Evolutionary conservation across 2,329 filamentous ascomycete species (phyloP).

Genomic region (Phaeosphaeriaceae sp.): DNA sequence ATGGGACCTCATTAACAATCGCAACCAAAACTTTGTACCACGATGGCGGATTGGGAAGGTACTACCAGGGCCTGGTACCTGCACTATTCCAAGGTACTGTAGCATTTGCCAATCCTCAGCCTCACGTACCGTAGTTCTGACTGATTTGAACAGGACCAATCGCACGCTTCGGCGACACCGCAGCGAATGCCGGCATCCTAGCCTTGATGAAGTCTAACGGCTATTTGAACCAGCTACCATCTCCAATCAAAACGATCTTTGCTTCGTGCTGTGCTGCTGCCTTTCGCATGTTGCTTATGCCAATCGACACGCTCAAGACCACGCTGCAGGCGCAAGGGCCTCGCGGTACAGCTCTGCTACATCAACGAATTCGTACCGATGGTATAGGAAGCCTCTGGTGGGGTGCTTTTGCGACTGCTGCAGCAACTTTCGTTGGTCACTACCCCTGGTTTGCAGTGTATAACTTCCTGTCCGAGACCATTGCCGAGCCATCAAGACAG

Average conservation of each 20-base stretch:
- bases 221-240: constrained; percentile 30
- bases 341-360: constrained; percentile 26
- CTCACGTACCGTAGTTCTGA: neutral
- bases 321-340: constrained; percentile 36
- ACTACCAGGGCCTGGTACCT: constrained; percentile 34
- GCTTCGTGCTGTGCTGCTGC: constrained; percentile 34
- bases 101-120: neutral
- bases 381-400: constrained; percentile 39
- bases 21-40: constrained; percentile 34
- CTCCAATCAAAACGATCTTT: constrained; percentile 36
- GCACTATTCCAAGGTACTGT: constrained; percentile 30
- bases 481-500: constrained; percentile 27
- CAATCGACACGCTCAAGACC: constrained; percentile 39
- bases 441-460: constrained; percentile 41
- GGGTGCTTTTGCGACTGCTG: constrained; percentile 40
- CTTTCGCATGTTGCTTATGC: constrained; percentile 36
- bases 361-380: constrained; percentile 31
- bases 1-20: constrained; percentile 30
- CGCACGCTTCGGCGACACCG: constrained; percentile 39
- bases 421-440: constrained; percentile 38
- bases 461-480: constrained; percentile 32
- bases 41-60: constrained; percentile 33
- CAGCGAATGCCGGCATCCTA: constrained; percentile 38
- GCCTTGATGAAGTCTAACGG: constrained; percentile 35
- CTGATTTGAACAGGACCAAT: constrained; percentile 21